phyloP scores from a whole-genome alignment of 257 asterid species.

The Rhazya stricta region DNA sequence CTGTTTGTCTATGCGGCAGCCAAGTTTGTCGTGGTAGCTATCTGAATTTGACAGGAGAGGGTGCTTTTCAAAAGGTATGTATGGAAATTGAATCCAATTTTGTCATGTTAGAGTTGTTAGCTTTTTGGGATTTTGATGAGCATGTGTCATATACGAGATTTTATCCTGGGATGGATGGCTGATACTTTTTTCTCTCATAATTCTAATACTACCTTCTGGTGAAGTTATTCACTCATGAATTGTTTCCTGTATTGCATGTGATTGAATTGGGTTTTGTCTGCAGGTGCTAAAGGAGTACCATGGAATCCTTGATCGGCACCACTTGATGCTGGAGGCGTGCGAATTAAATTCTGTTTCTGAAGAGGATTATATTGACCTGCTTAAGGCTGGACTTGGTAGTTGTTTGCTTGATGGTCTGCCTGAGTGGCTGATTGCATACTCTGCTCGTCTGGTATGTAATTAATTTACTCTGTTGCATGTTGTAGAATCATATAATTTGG shows the following conservation, averaged over 20 bases:
- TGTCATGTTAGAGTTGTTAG: constrained; percentile 1
- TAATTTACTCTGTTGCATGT: constrained; percentile 2
- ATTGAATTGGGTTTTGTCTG: background rate
- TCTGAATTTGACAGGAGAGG: constrained; percentile 92
- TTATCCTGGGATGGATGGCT: background rate
- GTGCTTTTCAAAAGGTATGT: constrained; percentile 86
- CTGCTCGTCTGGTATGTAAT: constrained; percentile 76
- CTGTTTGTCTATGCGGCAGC: constrained; percentile 97
- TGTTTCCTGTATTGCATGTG: background rate
- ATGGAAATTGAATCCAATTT: constrained; percentile 12
- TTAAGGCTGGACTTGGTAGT: constrained; percentile 96
- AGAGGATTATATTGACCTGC: constrained; percentile 87
- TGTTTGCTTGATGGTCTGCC: constrained; percentile 98
- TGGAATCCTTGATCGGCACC: constrained; percentile 83
- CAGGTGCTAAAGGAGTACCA: constrained; percentile 86
- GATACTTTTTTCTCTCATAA: background rate
- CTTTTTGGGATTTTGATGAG: background rate
- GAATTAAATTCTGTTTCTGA: constrained; percentile 88
- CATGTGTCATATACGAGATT: background rate
- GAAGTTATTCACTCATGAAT: background rate
- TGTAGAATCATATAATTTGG: background rate
- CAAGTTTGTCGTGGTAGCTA: constrained; percentile 99
- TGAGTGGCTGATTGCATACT: constrained; percentile 89
- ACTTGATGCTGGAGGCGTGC: constrained; percentile 84
- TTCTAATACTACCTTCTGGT: background rate